A percentile compares a stretch with the other conserved stretches of the same genome.
Evolutionary conservation across 164 flowering plant genomes (phyloP).

Genomic region (Tetracentron sinense): DNA sequence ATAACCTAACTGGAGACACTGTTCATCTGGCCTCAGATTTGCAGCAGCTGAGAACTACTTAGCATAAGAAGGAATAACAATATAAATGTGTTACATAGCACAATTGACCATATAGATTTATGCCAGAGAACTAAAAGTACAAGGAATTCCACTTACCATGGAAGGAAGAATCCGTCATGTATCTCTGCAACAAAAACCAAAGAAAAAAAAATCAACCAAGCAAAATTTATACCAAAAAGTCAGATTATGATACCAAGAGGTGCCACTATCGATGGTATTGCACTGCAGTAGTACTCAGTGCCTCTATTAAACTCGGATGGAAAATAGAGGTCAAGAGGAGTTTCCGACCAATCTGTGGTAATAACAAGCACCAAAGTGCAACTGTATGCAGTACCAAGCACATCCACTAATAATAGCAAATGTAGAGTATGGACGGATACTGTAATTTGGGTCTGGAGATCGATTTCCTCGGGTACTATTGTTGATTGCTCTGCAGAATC

Average conservation of each 20-base stretch:
- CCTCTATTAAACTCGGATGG: neutral
- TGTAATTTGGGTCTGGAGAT: slow-evolving; percentile 49
- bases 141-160: slow-evolving; percentile 38
- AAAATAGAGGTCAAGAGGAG: neutral
- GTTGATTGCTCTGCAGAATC: slow-evolving; percentile 27
- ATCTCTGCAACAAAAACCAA: slow-evolving; percentile 41
- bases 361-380: neutral
- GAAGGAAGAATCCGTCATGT: slow-evolving; percentile 62
- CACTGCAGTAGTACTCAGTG: neutral
- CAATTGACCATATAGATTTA: neutral
- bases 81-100: neutral
- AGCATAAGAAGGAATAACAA: neutral
- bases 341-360: neutral
- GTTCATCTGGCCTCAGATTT: too few species aligned
- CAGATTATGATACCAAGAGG: neutral
- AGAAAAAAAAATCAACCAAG: neutral
- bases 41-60: neutral
- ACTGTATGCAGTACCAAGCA: neutral
- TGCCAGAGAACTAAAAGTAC: neutral
- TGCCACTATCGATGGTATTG: neutral
- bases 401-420: neutral
- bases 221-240: neutral
- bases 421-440: slow-evolving; percentile 29
- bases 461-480: slow-evolving; percentile 24
- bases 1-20: too few species aligned